A percentile compares a stretch with the other conserved stretches of the same genome.
These are phyloP conservation scores for Termitomyces sp. DNA, from an alignment of 768 basidiomycete species.

Conservation along the genomic window DNA sequence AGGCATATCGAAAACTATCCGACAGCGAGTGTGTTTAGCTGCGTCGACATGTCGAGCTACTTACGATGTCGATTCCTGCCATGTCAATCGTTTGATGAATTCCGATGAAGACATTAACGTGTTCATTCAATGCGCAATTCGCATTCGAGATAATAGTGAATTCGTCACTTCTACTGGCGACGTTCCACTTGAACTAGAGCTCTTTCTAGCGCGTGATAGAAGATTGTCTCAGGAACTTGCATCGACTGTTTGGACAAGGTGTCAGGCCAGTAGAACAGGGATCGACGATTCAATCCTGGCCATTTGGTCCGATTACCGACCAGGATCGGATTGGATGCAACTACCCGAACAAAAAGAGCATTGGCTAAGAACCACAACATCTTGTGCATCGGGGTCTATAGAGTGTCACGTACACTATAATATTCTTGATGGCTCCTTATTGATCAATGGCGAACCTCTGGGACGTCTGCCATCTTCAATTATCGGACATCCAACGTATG, in stretches of 20 bases:
- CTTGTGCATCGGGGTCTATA: background rate
- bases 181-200: background rate
- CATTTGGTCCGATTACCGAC: background rate
- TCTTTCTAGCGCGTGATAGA: background rate
- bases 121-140: slow-evolving; percentile 19
- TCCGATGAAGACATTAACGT: slow-evolving; percentile 18
- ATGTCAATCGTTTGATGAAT: slow-evolving; percentile 12
- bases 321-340: background rate
- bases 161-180: background rate
- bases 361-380: background rate
- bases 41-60: slow-evolving; percentile 8
- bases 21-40: slow-evolving; percentile 2
- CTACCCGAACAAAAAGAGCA: background rate
- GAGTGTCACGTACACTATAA: background rate
- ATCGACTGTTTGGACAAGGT: background rate
- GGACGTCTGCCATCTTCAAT: background rate
- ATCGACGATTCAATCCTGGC: background rate
- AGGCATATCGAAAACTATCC: background rate
- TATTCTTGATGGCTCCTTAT: background rate
- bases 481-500: background rate
- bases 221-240: background rate
- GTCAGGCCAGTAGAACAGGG: background rate
- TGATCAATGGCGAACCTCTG: background rate
- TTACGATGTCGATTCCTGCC: slow-evolving; percentile 20
- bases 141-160: slow-evolving; percentile 12